phyloP scores from a whole-genome alignment of 2,329 filamentous ascomycete species.

The Orbilia ellipsospora region DNA sequence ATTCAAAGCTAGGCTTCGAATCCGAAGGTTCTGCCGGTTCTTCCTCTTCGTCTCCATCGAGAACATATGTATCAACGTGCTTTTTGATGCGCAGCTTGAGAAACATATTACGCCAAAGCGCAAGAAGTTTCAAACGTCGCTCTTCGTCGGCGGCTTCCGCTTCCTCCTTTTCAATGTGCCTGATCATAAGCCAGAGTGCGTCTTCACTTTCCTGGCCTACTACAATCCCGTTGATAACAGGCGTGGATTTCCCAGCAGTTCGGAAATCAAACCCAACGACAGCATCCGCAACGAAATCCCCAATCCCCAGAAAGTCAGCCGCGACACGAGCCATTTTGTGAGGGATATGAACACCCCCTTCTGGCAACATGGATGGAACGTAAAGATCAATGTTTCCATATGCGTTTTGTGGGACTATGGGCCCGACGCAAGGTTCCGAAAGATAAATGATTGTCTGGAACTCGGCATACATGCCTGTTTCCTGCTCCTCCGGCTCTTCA shows the following conservation, averaged over 20 bases:
- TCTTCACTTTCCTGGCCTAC: conserved; percentile 74
- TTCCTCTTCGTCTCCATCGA: conserved; percentile 34
- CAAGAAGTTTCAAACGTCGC: conserved; percentile 60
- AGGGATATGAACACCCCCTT: conserved; percentile 25
- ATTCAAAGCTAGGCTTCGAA: not conserved
- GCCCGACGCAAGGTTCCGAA: conserved; percentile 79
- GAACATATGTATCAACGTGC: conserved; percentile 72
- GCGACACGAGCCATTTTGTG: conserved; percentile 72
- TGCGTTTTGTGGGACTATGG: conserved; percentile 79
- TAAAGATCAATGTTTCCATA: conserved; percentile 78
- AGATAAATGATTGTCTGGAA: conserved; percentile 70
- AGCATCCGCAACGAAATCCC: conserved; percentile 81
- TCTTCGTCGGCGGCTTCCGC: conserved; percentile 35
- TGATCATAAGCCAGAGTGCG: conserved; percentile 63
- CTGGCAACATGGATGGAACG: conserved; percentile 35
- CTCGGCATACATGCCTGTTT: conserved; percentile 68
- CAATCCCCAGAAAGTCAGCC: conserved; percentile 76
- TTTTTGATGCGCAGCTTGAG: conserved; percentile 76
- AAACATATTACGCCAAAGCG: conserved; percentile 71
- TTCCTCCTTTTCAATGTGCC: conserved; percentile 45
- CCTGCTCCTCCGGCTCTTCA: conserved; percentile 62
- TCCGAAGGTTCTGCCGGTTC: not conserved
- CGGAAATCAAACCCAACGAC: conserved; percentile 90
- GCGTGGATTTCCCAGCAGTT: conserved; percentile 80
- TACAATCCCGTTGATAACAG: conserved; percentile 80